These are phyloP conservation scores for Trematosphaeria pertusa DNA, from an alignment of 2,329 filamentous ascomycete genomes.

Conservation along the genomic window DNA sequence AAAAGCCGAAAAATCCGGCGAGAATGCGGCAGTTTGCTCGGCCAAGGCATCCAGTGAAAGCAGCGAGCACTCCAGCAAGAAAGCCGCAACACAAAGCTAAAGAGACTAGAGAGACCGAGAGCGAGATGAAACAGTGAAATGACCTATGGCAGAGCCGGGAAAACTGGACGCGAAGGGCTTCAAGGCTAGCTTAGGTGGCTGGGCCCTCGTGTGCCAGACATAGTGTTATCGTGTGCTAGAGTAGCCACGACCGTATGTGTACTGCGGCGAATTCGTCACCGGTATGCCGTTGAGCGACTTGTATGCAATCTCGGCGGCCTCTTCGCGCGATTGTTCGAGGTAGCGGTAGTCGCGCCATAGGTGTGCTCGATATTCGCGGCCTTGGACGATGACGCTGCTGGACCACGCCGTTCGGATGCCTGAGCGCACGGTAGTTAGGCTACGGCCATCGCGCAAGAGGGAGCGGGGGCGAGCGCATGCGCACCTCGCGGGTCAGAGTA, in stretches of 20 bases:
- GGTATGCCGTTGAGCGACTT: conserved; percentile 32
- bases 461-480: conserved; percentile 11
- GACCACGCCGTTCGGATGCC: conserved; percentile 46
- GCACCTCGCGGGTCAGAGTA: conserved; percentile 47
- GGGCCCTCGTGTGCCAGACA: too few species aligned
- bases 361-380: conserved; percentile 41
- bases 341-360: conserved; percentile 47
- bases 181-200: too few species aligned
- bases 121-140: too few species aligned
- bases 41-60: too few species aligned
- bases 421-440: conserved; percentile 15
- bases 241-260: conserved; percentile 27
- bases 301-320: conserved; percentile 45
- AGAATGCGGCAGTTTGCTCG: too few species aligned
- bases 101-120: too few species aligned
- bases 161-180: too few species aligned
- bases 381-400: conserved; percentile 44
- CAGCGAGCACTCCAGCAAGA: too few species aligned
- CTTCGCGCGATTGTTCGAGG: conserved; percentile 46
- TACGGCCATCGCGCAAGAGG: conserved; percentile 12
- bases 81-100: too few species aligned
- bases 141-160: too few species aligned
- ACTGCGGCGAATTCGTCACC: conserved; percentile 23
- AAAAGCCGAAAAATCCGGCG: too few species aligned
- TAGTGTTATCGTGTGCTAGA: conserved; percentile 31